Conservation (phyloP, 306 rosid species). For the Ochetophila trinervis region DNA sequence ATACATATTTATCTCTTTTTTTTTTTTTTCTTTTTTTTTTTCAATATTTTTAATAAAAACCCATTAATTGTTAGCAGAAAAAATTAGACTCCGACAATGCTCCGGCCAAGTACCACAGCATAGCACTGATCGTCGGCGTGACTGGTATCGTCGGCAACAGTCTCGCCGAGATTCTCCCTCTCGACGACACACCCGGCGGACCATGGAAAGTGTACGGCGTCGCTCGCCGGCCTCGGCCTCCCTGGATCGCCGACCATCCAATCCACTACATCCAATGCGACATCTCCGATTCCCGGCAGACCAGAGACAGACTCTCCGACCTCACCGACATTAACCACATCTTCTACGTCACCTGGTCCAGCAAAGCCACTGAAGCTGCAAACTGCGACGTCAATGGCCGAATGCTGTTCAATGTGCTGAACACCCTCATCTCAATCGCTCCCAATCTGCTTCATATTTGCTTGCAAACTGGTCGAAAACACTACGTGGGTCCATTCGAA, state of each 20-base stretch:
- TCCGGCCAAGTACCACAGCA: conserved; percentile 21
- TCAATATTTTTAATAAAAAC: background rate
- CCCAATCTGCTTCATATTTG: conserved; percentile 53
- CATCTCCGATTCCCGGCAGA: conserved; percentile 38
- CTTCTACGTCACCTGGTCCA: conserved; percentile 54
- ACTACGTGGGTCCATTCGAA: conserved; percentile 46
- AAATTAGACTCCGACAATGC: conserved; percentile 1
- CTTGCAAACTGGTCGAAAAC: conserved; percentile 56
- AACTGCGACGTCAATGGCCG: conserved; percentile 48
- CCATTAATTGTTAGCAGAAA: conserved; percentile 9
- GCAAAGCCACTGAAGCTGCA: conserved; percentile 37
- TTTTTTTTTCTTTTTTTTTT: background rate
- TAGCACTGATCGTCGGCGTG: conserved; percentile 44
- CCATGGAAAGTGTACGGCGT: conserved; percentile 70
- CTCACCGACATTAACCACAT: conserved; percentile 55
- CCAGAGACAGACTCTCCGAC: conserved; percentile 44
- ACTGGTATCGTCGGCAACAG: conserved; percentile 51
- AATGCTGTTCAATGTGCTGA: conserved; percentile 48
- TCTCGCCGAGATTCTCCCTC: conserved; percentile 64
- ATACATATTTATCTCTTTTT: no score
- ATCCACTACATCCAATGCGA: conserved; percentile 62
- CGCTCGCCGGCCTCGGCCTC: conserved; percentile 47
- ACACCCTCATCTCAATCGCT: conserved; percentile 54
- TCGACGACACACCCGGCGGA: conserved; percentile 60
- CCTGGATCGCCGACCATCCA: conserved; percentile 53